Percentiles rank a stretch among this genome's conserved stretches.
Conservation (phyloP, 306 rosid genomes). For the Dalbergia cultrata region DNA sequence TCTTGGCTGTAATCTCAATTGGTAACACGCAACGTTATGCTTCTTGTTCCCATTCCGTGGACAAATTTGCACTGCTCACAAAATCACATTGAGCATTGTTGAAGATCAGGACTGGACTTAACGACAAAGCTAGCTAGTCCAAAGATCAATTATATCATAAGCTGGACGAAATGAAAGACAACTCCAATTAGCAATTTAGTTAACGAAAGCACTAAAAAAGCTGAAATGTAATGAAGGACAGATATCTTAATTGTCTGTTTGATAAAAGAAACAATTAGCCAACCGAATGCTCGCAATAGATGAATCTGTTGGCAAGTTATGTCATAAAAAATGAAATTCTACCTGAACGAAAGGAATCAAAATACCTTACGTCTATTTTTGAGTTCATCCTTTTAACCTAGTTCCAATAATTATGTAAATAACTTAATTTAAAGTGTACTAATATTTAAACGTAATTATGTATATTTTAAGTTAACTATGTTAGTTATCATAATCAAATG, state of each 20-base stretch:
- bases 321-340: slow-evolving; percentile 43
- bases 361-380: neutral
- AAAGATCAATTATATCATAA: slow-evolving; percentile 33
- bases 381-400: neutral
- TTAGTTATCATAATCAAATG: neutral
- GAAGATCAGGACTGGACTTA: slow-evolving; percentile 1
- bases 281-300: slow-evolving; percentile 37
- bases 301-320: slow-evolving; percentile 35
- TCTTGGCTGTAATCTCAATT: slow-evolving; percentile 6
- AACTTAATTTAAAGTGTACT: neutral
- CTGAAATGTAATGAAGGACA: slow-evolving; percentile 29
- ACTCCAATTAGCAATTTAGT: slow-evolving; percentile 4
- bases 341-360: slow-evolving; percentile 39
- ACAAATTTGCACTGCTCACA: slow-evolving; percentile 23
- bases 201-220: neutral
- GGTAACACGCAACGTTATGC: neutral
- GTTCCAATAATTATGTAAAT: slow-evolving; percentile 1
- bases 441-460: neutral
- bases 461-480: neutral
- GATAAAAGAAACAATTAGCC: slow-evolving; percentile 34
- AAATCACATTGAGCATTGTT: slow-evolving; percentile 20
- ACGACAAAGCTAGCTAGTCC: slow-evolving; percentile 41
- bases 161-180: slow-evolving; percentile 26
- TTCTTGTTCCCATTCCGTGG: neutral
- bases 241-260: slow-evolving; percentile 34